Evolutionary conservation across 352 stramenopile genomes (phyloP).

Genomic region (Blastocystis sp.): DNA sequence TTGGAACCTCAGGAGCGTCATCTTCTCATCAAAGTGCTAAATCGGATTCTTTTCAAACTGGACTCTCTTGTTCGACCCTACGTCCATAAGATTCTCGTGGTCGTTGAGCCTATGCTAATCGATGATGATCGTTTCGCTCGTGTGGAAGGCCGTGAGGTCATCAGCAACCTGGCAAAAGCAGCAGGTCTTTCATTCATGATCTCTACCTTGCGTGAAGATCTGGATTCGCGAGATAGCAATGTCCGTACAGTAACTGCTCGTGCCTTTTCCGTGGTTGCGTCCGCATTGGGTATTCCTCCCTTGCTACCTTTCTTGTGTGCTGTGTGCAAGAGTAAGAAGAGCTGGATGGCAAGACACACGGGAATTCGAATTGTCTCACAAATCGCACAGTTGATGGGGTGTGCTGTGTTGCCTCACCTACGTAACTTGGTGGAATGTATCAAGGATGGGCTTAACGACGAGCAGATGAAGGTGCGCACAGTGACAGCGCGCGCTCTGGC

Average conservation of each 20-base stretch:
- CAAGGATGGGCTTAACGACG: slow-evolving; percentile 90
- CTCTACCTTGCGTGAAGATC: slow-evolving; percentile 95
- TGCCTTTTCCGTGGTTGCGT: slow-evolving; percentile 97
- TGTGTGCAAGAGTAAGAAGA: slow-evolving; percentile 93
- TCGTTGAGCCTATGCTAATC: slow-evolving; percentile 97
- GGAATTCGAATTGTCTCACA: slow-evolving; percentile 97
- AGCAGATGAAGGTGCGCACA: slow-evolving; percentile 89
- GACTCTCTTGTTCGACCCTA: slow-evolving; percentile 96
- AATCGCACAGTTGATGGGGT: slow-evolving; percentile 96
- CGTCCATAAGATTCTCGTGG: slow-evolving; percentile 96
- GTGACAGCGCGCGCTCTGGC: slow-evolving; percentile 94
- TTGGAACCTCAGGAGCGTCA: slow-evolving; percentile 98
- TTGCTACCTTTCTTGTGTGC: slow-evolving; percentile 97
- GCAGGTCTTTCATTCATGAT: slow-evolving; percentile 98
- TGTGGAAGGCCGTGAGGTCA: slow-evolving; percentile 96
- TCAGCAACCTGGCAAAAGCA: slow-evolving; percentile 97
- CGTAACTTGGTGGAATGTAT: slow-evolving; percentile 96
- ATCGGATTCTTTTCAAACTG: slow-evolving; percentile 96
- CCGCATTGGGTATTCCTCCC: slow-evolving; percentile 89
- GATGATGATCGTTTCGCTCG: slow-evolving; percentile 98
- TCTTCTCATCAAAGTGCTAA: slow-evolving; percentile 98
- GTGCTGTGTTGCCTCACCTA: slow-evolving; percentile 91
- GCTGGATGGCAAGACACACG: slow-evolving; percentile 95
- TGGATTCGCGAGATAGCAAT: slow-evolving; percentile 97
- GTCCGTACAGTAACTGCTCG: slow-evolving; percentile 95